These are phyloP conservation scores for Geosmithia flava DNA, from an alignment of 2,329 filamentous ascomycete species.

Conservation along the genomic window DNA sequence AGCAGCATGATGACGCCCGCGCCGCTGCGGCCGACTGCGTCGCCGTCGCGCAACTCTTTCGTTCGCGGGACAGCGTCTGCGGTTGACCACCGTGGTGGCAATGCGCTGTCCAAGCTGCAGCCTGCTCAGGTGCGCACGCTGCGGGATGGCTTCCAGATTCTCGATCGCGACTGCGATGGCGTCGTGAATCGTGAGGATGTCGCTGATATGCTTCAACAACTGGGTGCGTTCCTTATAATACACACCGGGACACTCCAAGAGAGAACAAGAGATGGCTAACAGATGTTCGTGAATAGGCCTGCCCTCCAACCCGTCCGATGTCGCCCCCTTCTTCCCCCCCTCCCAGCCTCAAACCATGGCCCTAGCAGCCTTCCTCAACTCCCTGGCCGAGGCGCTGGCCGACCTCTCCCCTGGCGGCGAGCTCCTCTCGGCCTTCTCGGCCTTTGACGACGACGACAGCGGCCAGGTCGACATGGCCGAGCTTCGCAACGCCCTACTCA, in stretches of 20 bases:
- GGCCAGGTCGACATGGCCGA: conserved; percentile 81
- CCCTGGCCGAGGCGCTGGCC: conserved; percentile 61
- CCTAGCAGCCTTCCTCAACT: conserved; percentile 76
- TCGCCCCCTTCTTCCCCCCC: conserved; percentile 74
- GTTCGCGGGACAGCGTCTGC: conserved; percentile 17
- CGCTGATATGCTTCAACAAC: conserved; percentile 72
- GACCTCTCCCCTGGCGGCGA: conserved; percentile 68
- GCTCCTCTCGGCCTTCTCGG: conserved; percentile 79
- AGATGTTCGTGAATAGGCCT: conserved; percentile 41
- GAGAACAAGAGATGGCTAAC: neutral
- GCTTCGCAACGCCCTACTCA: conserved; percentile 68
- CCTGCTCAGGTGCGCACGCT: conserved; percentile 75
- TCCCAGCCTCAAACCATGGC: conserved; percentile 61
- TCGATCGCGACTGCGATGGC: conserved; percentile 83
- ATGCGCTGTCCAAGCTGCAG: conserved; percentile 60
- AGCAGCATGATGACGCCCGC: conserved; percentile 19
- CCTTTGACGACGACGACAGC: conserved; percentile 91
- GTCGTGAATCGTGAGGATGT: conserved; percentile 73
- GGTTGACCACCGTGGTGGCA: conserved; percentile 30
- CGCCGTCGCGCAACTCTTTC: neutral
- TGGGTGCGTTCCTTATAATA: conserved; percentile 39
- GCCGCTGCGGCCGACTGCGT: conserved; percentile 19
- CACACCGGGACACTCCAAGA: neutral
- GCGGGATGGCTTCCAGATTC: conserved; percentile 84
- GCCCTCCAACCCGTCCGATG: conserved; percentile 55